Evolutionary conservation across 176 grass and related monocot species (phyloP).

Genomic region (Zoysia japonica): DNA sequence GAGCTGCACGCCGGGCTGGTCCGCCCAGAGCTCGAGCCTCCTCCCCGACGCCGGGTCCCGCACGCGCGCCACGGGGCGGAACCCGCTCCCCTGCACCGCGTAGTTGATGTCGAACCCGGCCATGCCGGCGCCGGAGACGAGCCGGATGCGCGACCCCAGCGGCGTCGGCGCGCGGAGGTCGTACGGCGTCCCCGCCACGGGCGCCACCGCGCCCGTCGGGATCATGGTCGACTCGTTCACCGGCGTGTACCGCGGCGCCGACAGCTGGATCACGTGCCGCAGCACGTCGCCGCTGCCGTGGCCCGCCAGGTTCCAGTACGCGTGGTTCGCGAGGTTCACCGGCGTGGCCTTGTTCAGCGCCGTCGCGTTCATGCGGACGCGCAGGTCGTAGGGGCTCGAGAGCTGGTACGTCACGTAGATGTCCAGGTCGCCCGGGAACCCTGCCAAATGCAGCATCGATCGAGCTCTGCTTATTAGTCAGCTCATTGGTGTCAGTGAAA

Average conservation of each 20-base stretch:
- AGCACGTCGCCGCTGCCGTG: conserved; percentile 63
- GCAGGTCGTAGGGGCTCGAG: conserved; percentile 48
- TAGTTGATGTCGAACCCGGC: conserved; percentile 73
- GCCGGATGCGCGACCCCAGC: conserved; percentile 46
- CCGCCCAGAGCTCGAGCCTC: conserved; percentile 57
- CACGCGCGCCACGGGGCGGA: conserved; percentile 53
- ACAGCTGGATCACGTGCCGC: conserved; percentile 61
- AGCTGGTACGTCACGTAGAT: conserved; percentile 80
- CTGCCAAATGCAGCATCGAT: conserved; percentile 26
- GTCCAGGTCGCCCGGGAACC: conserved; percentile 70
- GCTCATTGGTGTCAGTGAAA: not conserved
- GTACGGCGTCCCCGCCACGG: conserved; percentile 57
- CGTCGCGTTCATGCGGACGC: conserved; percentile 56
- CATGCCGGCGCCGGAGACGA: conserved; percentile 36
- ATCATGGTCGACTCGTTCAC: conserved; percentile 52
- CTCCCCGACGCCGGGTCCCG: conserved; percentile 58
- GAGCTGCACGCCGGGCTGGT: conserved; percentile 88
- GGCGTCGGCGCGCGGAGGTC: conserved; percentile 46
- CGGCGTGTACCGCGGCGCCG: conserved; percentile 62
- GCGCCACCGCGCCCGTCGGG: conserved; percentile 57
- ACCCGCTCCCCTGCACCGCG: conserved; percentile 30
- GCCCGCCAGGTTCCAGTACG: conserved; percentile 76
- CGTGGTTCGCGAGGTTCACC: conserved; percentile 68
- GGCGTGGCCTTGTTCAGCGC: conserved; percentile 60
- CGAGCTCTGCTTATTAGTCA: not conserved